Evolutionary conservation across 2,329 filamentous ascomycete species (phyloP), one percentile per base, ranked within the genome.

Genomic region (Xylariomycetidae sp.): DNA sequence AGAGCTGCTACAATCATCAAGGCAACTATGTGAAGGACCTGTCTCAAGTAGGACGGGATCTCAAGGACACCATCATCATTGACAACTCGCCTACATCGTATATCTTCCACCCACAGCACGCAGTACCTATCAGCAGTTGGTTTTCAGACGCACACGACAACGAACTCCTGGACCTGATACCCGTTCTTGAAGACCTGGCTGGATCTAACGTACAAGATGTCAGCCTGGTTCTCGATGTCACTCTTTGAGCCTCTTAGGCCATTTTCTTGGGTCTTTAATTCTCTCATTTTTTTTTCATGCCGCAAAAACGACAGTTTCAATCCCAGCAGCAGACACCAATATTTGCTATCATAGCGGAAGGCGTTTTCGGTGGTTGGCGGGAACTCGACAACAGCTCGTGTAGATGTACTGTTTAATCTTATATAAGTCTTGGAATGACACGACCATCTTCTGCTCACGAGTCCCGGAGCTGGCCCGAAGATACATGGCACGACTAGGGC

Each of bases 141-240:
- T 98, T 98, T 69, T 96, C 89, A 48, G 92, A 98, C 66, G 92
- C 92, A 42, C 92, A 98, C 64, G 92, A 98, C 69, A 98, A 98
- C 65, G 92, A 98, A 72, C 75, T 98, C 42, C 74, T 98, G 54
- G 92, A 98, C 61, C 72, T 98, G 52, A 97, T 98, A 61, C 92
- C 92, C 33, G 92, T 98, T 52, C 87, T 98, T 48, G 92, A 98
- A 72, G 92, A 98, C 64, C 74, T 98, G 57, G 90, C 92, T 42
- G 83, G 85, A 48, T 64, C 81, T 40, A 85, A 90, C 59, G 92
- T 98, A 42, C 79, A 84, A 64, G 92, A 98, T 64, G 92, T 98
- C 61, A 97, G 90, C 71, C 73, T 98, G 55, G 92, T 98, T 53
- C 82, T 98, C 54, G 92, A 98, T 69, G 90, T 97, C 64, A 78